These are phyloP conservation scores for Earliella scabrosa DNA, from an alignment of 1,284 basidiomycete genomes.

Conservation along the genomic window DNA sequence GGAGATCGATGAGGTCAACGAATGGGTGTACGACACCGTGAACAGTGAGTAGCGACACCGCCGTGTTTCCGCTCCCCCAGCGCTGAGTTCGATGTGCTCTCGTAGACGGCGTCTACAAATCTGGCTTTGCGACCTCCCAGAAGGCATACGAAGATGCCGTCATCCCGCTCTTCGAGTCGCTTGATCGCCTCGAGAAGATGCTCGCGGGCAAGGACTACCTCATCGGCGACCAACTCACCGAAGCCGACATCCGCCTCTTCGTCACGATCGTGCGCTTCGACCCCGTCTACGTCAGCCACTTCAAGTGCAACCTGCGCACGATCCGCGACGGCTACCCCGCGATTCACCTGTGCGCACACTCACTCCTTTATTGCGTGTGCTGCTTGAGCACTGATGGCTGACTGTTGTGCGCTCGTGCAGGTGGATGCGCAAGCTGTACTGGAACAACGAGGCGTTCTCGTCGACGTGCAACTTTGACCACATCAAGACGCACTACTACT, in stretches of 20 bases:
- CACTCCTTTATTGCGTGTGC: constrained; percentile 44
- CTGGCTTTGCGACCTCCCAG: constrained; percentile 87
- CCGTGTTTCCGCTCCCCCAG: not conserved
- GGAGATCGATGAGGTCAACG: constrained; percentile 89
- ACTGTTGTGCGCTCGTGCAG: constrained; percentile 35
- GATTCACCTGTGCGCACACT: constrained; percentile 60
- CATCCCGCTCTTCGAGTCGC: constrained; percentile 68
- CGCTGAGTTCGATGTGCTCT: not conserved
- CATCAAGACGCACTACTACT: constrained; percentile 88
- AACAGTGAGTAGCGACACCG: constrained; percentile 85
- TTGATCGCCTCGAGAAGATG: constrained; percentile 83
- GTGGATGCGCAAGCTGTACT: constrained; percentile 91
- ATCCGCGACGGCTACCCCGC: constrained; percentile 84
- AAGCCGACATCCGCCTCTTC: constrained; percentile 91
- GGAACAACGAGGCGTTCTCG: constrained; percentile 90
- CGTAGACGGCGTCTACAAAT: constrained; percentile 85
- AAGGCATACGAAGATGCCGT: constrained; percentile 85
- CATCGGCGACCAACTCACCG: constrained; percentile 82
- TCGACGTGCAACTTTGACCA: constrained; percentile 88
- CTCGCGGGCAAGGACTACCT: constrained; percentile 83
- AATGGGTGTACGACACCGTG: constrained; percentile 84
- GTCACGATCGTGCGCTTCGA: constrained; percentile 90
- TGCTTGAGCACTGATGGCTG: not conserved
- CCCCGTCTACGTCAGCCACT: constrained; percentile 90
- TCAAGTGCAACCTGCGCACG: constrained; percentile 91